Evolutionary conservation across 2,329 filamentous ascomycete genomes (phyloP).

Genomic region (Diplocarpon mali): DNA sequence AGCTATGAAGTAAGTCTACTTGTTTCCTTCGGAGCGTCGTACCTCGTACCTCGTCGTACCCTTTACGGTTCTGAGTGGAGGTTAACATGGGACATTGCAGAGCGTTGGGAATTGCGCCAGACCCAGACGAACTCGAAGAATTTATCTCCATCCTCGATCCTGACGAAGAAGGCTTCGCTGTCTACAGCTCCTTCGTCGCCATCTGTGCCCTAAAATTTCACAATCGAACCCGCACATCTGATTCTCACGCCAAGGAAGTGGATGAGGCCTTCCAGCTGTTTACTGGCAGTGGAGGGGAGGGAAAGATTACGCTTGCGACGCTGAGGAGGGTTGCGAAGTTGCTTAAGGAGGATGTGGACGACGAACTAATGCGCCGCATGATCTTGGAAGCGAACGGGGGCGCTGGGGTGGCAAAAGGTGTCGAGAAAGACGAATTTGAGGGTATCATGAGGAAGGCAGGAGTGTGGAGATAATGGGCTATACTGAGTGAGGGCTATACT

Average conservation of each 20-base stretch:
- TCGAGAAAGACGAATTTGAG: conserved; percentile 53
- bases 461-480: conserved; percentile 4
- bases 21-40: not conserved
- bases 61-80: too few species aligned
- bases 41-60: conserved; percentile 3
- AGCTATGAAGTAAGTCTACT: conserved; percentile 52
- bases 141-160: conserved; percentile 79
- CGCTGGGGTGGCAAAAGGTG: conserved; percentile 57
- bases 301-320: conserved; percentile 70
- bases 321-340: conserved; percentile 68
- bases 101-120: conserved; percentile 68
- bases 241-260: conserved; percentile 54
- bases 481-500: not conserved
- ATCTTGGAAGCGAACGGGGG: conserved; percentile 87
- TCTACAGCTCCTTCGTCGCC: conserved; percentile 73
- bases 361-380: conserved; percentile 85
- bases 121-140: conserved; percentile 56
- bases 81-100: conserved; percentile 32
- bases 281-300: conserved; percentile 40
- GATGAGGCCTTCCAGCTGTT: conserved; percentile 77
- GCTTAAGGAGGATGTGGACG: conserved; percentile 73
- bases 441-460: conserved; percentile 19
- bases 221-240: conserved; percentile 38
- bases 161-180: conserved; percentile 63
- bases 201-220: conserved; percentile 82